Percentiles rank a stretch among this genome's conserved stretches.
Evolutionary conservation across 2,329 filamentous ascomycete genomes (phyloP).

Genomic region (Ceratocystiopsis sp.): DNA sequence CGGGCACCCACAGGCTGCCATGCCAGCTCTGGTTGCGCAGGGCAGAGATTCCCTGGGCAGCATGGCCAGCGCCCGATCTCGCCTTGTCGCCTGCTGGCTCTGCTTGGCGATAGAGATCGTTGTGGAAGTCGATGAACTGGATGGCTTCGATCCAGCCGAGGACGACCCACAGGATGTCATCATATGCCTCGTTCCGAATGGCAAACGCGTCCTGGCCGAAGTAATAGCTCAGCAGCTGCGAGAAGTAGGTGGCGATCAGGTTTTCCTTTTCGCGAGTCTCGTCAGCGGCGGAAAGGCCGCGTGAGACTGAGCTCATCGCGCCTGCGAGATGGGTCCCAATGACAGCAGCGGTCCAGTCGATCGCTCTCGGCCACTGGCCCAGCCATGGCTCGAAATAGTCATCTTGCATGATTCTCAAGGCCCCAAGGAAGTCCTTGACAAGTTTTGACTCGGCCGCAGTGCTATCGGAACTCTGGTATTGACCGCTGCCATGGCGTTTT

Average conservation of each 20-base stretch:
- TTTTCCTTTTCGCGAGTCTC: conserved; percentile 47
- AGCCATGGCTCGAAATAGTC: conserved; percentile 61
- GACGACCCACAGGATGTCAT: conserved; percentile 93
- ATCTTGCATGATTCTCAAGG: conserved; percentile 60
- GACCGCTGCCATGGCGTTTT: neutral
- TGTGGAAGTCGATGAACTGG: conserved; percentile 59
- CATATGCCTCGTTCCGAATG: conserved; percentile 61
- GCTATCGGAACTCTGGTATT: neutral
- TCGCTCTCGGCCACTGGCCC: conserved; percentile 69
- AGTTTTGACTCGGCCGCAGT: neutral
- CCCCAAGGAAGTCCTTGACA: conserved; percentile 36
- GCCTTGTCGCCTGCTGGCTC: neutral
- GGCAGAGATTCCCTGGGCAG: conserved; percentile 10
- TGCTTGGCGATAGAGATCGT: conserved; percentile 37
- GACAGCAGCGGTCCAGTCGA: conserved; percentile 89
- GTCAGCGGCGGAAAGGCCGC: conserved; percentile 25
- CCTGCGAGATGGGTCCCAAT: conserved; percentile 64
- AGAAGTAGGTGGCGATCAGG: conserved; percentile 67
- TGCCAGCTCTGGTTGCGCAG: conserved; percentile 45
- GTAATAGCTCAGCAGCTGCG: conserved; percentile 60
- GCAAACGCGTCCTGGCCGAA: conserved; percentile 69
- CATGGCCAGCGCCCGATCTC: neutral
- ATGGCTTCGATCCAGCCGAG: conserved; percentile 76
- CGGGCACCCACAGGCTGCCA: conserved; percentile 54
- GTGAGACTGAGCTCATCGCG: conserved; percentile 53